Conservation (phyloP, 257 asterid genomes). For the Paulownia fortunei region DNA sequence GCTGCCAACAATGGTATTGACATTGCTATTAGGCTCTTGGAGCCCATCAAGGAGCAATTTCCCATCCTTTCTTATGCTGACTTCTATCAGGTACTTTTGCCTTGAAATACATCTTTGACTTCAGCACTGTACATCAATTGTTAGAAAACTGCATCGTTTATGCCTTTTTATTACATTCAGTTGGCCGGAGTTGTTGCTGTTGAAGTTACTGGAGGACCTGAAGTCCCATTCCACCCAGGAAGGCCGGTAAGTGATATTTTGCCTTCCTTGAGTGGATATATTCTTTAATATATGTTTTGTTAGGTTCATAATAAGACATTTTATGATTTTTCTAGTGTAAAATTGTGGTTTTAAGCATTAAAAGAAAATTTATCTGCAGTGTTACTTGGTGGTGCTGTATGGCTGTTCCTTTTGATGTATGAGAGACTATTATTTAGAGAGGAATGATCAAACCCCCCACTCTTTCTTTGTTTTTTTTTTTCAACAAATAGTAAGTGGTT, state of each 20-base stretch:
- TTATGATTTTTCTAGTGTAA: neutral
- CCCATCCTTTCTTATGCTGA: conserved; percentile 80
- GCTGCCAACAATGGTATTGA: conserved; percentile 83
- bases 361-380: neutral
- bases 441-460: neutral
- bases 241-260: conserved; percentile 63
- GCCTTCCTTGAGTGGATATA: neutral
- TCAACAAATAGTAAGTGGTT: neutral
- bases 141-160: neutral
- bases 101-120: neutral
- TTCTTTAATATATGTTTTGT: neutral
- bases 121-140: neutral
- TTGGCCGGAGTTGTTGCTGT: conserved; percentile 98
- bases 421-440: neutral
- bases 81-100: conserved; percentile 70
- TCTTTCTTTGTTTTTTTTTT: too few relatives aligned
- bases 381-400: neutral
- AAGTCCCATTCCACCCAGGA: conserved; percentile 93
- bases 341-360: neutral
- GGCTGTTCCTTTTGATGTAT: neutral
- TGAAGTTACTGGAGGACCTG: conserved; percentile 98
- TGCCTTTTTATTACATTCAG: conserved; percentile 38
- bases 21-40: conserved; percentile 79
- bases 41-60: conserved; percentile 79
- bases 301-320: neutral